These are phyloP conservation scores for Vanrija humicola DNA, from an alignment of 1,284 basidiomycete species.

Conservation along the genomic window DNA sequence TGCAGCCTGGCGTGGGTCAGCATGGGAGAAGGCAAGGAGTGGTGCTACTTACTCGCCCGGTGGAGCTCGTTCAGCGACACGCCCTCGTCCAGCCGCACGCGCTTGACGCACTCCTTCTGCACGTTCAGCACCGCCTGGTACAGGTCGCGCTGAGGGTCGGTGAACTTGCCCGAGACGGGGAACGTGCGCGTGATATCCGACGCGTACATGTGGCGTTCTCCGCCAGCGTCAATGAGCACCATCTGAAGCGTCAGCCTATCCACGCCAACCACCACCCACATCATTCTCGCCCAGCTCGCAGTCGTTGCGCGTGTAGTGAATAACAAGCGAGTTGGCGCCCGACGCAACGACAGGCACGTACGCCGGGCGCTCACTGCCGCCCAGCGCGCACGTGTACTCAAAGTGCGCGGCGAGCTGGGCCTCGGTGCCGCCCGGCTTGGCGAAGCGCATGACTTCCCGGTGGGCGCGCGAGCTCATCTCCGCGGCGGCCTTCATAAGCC, in stretches of 20 bases:
- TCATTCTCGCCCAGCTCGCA: constrained; percentile 69
- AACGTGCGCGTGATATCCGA: constrained; percentile 96
- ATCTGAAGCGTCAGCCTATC: constrained; percentile 44
- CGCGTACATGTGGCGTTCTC: constrained; percentile 86
- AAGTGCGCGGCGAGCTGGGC: constrained; percentile 76
- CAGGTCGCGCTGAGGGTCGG: constrained; percentile 74
- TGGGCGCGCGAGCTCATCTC: constrained; percentile 50
- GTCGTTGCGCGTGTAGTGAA: constrained; percentile 90
- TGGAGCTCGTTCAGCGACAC: constrained; percentile 75
- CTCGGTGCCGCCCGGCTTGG: constrained; percentile 67
- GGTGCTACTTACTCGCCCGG: constrained; percentile 53
- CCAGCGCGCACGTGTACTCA: constrained; percentile 73
- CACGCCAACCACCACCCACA: constrained; percentile 23
- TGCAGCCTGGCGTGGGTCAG: constrained; percentile 53
- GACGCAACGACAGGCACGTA: constrained; percentile 88
- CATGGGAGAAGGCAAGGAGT: not conserved
- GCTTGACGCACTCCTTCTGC: constrained; percentile 52
- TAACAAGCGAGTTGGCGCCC: constrained; percentile 77
- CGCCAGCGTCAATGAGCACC: constrained; percentile 83
- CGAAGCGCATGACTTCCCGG: constrained; percentile 65
- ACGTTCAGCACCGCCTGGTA: constrained; percentile 63
- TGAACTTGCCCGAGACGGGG: constrained; percentile 77
- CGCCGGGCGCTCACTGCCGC: constrained; percentile 76
- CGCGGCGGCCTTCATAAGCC: constrained; percentile 51
- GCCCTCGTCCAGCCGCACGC: constrained; percentile 53